Evolutionary conservation across 345 rosid species (phyloP), one percentile per base, ranked within the genome.

Genomic region (Clausena lansium): DNA sequence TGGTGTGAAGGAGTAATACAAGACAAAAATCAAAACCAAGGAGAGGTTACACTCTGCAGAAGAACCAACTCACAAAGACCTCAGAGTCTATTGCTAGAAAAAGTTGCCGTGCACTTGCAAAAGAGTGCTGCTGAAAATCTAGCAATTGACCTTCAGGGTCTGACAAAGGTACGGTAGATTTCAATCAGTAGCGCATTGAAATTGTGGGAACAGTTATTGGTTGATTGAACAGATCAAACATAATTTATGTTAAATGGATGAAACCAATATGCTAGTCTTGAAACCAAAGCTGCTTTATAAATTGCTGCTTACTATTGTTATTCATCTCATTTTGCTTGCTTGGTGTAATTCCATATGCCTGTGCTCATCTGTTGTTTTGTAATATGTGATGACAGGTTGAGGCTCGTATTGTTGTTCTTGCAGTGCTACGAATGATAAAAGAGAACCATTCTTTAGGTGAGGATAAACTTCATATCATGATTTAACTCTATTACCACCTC

Each of bases 1-100:
- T 94, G 98, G 99, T 92, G 97, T 67, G 99, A 95, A 91, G 98
- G 95, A 77, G 95, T 91, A 75, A 85, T 93, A 80, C 93, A 85
- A 73, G 88, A 79, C 67, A 87, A 83, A 69, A 20, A 77, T 81
- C 85, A 70, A 64, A 82, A 79, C 77, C 84, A 73, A 76, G 83
- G 71, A 70, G 83, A 81, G 78, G 41, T 70, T 80, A 80, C 76
- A 69, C 62, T 82, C 73, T 80, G 54, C 70, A 80, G 80, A 83
- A 83, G 80, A 75, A 82, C 88, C 5, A 83, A 83, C 75, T 76
- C 75, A 7, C 82, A 81, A 74, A 82, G 90, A 79, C 80, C 95
- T 66, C 88, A 80, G 59, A 84, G 92, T 80, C 83, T 89, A 50
- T 91, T 94, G 76, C 85, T 96, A 33, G 98, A 92, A 88, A 93